Evolutionary conservation across 192 early-diverging fungal species (phyloP), one percentile per base, ranked within the genome.

Genomic region (Lobosporangium transversale): DNA sequence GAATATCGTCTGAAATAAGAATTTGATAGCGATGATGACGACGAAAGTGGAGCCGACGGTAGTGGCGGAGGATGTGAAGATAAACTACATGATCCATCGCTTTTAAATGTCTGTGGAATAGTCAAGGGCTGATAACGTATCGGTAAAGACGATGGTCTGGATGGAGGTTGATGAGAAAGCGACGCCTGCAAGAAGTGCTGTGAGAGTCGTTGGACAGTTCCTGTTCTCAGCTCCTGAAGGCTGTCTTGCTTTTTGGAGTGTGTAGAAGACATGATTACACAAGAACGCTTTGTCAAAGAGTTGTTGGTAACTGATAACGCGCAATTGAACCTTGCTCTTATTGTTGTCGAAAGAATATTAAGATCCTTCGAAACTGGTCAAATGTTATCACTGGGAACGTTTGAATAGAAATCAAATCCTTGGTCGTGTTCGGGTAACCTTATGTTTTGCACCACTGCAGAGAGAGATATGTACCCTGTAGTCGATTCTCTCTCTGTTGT

Each of bases 221-320:
- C 63, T 58, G 64, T 44, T 58, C 47, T 62, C 50, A 71, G 44
- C 32, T 70, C 61, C 42, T 75, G 70, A 5, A 54, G 21, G 33
- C 18, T 66, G 35, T 75, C 62, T 50, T 66, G 49, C 50, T 75
- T 75, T 51, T 66, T 75, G 42, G 63, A 61, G 36, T 58, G 70
- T 30, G 53, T 51, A 45, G 68, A 49, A 30, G 58, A 49, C 57
- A 62, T 61, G 50, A 55, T 15, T 53, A 37, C 53, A 14, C 37
- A 40, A 14, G 37, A 40, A 40, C 37, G 14, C 37, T 40, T 7
- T n/a, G n/a, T n/a, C n/a, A n/a, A n/a, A n/a, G n/a, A n/a, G n/a
- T n/a, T n/a, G n/a, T n/a, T n/a, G n/a, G n/a, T n/a, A n/a, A n/a
- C n/a, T n/a, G n/a, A n/a, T n/a, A n/a, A n/a, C n/a, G n/a, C n/a